Percentiles rank a stretch among this genome's conserved stretches.
These are phyloP conservation scores for Physcomitrium patens DNA, from an alignment of 225 moss, liverwort and hornwort genomes.

Conservation along the genomic window DNA sequence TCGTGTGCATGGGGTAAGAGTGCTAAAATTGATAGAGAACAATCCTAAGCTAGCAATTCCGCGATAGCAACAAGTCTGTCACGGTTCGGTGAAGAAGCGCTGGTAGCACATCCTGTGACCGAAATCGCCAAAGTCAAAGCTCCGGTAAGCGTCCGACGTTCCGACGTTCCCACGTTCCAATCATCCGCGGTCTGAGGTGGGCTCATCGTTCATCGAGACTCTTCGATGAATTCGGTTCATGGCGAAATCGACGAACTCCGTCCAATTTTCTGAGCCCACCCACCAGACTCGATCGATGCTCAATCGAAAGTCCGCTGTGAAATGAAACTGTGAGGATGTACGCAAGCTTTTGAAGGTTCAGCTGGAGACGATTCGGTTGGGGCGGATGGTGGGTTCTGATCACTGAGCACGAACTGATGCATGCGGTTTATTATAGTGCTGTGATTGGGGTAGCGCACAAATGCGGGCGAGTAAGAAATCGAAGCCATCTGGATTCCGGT, in stretches of 20 bases:
- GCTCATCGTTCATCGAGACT: too few relatives aligned
- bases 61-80: neutral
- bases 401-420: neutral
- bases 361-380: neutral
- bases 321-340: neutral
- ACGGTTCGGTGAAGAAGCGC: neutral
- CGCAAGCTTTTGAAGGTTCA: neutral
- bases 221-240: too few relatives aligned
- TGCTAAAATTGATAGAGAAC: neutral
- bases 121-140: constrained; percentile 15
- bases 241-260: too few relatives aligned
- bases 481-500: neutral
- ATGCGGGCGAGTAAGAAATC: constrained; percentile 9
- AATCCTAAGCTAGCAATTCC: constrained; percentile 2
- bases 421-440: neutral
- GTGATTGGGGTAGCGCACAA: neutral
- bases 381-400: neutral
- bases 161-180: too few relatives aligned
- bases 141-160: neutral
- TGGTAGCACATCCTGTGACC: neutral
- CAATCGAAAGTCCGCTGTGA: neutral
- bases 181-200: too few relatives aligned
- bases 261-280: too few relatives aligned
- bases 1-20: too few relatives aligned
- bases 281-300: too few relatives aligned